Evolutionary conservation across 805 yeast species (phyloP).

Genomic region (Candida sphagnicola): DNA sequence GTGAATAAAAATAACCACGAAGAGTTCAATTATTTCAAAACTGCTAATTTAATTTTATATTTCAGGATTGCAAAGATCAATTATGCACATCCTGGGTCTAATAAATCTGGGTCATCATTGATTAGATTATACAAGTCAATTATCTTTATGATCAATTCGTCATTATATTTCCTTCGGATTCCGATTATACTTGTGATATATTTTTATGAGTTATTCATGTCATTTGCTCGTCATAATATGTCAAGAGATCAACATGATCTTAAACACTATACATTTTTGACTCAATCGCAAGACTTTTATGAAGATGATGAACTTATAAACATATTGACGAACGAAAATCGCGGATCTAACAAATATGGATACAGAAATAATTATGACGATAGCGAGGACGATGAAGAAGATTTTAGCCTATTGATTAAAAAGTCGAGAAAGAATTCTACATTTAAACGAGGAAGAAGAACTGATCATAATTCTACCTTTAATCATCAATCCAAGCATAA

Average conservation of each 20-base stretch:
- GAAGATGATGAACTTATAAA: slow-evolving; percentile 27
- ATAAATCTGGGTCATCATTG: background rate
- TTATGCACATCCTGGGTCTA: slow-evolving; percentile 1
- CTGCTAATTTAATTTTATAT: slow-evolving; percentile 35
- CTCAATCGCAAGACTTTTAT: slow-evolving; percentile 23
- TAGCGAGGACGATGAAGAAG: slow-evolving; percentile 19
- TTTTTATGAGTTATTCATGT: slow-evolving; percentile 26
- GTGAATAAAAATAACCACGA: slow-evolving; percentile 31
- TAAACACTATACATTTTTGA: slow-evolving; percentile 35
- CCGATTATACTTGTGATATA: slow-evolving; percentile 33
- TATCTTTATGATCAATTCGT: background rate
- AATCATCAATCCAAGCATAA: slow-evolving; percentile 6
- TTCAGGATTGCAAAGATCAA: slow-evolving; percentile 27
- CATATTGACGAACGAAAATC: slow-evolving; percentile 9
- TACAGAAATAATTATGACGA: slow-evolving; percentile 8
- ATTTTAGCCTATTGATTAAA: slow-evolving; percentile 20
- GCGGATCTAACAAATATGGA: slow-evolving; percentile 6
- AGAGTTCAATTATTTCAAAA: slow-evolving; percentile 37
- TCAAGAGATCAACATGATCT: slow-evolving; percentile 11
- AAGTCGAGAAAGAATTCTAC: slow-evolving; percentile 24
- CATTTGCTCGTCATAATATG: slow-evolving; percentile 15
- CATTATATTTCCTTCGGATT: slow-evolving; percentile 28
- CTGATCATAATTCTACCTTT: background rate
- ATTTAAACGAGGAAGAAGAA: background rate
- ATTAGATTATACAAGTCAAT: slow-evolving; percentile 6